These are phyloP conservation scores for Capronia epimyces DNA, from an alignment of 2,329 filamentous ascomycete genomes.

Conservation along the genomic window DNA sequence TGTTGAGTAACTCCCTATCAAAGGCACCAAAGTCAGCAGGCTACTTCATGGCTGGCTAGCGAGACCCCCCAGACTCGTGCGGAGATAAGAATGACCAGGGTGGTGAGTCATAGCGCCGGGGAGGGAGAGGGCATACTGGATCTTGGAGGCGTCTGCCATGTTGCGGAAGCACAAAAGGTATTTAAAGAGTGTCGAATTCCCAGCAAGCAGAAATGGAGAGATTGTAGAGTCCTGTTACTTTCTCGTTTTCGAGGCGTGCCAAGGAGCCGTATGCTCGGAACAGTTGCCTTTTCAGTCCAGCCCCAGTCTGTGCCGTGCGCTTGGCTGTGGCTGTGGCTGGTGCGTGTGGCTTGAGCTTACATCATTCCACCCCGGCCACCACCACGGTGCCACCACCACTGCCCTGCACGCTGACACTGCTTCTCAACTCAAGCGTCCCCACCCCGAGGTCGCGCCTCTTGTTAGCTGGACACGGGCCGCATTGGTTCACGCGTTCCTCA, in stretches of 20 bases:
- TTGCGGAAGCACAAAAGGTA: slow-evolving; percentile 28
- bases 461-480: slow-evolving; percentile 1
- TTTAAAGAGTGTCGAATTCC: slow-evolving; percentile 25
- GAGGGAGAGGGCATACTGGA: slow-evolving; percentile 53
- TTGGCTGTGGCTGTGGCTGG: neutral
- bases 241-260: slow-evolving; percentile 6
- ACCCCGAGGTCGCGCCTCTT: slow-evolving; percentile 1
- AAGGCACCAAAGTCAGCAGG: slow-evolving; percentile 16
- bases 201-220: slow-evolving; percentile 9
- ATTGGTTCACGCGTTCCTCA: slow-evolving; percentile 5
- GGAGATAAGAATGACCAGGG: slow-evolving; percentile 18
- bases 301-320: neutral
- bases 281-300: slow-evolving; percentile 5
- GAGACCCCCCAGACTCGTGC: slow-evolving; percentile 9
- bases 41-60: slow-evolving; percentile 4
- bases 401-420: too few relatives aligned
- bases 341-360: slow-evolving; percentile 1
- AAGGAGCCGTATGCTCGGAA: slow-evolving; percentile 13
- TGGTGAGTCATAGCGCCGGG: slow-evolving; percentile 23
- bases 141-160: slow-evolving; percentile 63
- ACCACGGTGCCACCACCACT: too few relatives aligned
- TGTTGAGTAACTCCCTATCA: slow-evolving; percentile 75
- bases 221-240: slow-evolving; percentile 7
- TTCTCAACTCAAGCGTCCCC: neutral
- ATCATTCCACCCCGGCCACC: neutral